Evolutionary conservation across 1,284 basidiomycete genomes (phyloP), one percentile per base, ranked within the genome.

Genomic region (Moesziomyces globuligerus): DNA sequence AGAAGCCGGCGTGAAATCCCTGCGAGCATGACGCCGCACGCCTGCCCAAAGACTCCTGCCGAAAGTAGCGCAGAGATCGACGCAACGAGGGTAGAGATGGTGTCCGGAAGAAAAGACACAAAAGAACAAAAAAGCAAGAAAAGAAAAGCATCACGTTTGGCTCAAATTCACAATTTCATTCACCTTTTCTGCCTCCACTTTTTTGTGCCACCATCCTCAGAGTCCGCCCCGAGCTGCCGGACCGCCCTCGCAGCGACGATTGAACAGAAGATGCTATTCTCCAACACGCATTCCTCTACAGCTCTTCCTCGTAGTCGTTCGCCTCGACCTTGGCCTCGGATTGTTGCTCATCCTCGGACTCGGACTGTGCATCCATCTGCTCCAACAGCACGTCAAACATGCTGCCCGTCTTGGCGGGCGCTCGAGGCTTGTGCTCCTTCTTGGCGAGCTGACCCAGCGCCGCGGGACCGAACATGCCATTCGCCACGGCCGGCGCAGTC

Each of bases 321-420:
- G 29, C n/a, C 20, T 21, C 20, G 3, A 0, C 4, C 18, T 15
- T 26, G 18, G 48, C 39, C 21, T 26, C 52, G 13, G 45, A 20
- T n/a, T 48, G 36, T 26, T 50, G 45, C 6, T 58, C 53, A 17
- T 43, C 43, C 21, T 49, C 41, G 11, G 46, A 48, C 0, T 51
- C 48, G n/a, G 34, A 40, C 0, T 61, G 49, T 48, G 46, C 49
- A 44, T 58, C 47, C 38, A 57, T 54, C 17, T 40, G 45, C 37
- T 58, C 38, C 43, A 59, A 34, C 20, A 69, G 26, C 9, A 69
- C 44, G 37, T 69, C 66, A 54, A 69, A 69, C 66, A 69, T 69
- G 23, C 66, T 69, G 13, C 66, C 66, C 17, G 66, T 69, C 26
- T 43, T 52, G 28, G 17, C 34, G 21, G 24, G 17, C 39, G 28